Conservation (phyloP, 1,284 basidiomycete genomes). For the Cryptococcus hybrid region DNA sequence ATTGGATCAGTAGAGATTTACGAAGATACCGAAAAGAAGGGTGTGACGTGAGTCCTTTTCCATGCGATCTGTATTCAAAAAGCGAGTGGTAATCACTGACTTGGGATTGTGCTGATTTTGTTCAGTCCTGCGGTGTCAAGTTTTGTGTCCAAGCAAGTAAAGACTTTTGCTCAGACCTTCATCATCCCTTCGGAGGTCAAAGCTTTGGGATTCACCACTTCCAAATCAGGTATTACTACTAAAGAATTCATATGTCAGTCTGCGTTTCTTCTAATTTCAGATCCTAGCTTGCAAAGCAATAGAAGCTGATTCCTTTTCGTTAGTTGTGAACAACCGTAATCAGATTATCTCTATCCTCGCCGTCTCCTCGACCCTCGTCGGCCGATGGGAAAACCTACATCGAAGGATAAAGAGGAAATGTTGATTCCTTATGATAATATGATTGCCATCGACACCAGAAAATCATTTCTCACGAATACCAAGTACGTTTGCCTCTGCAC, state of each 20-base stretch:
- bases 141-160: slow-evolving; percentile 59
- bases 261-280: neutral
- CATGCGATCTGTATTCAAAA: neutral
- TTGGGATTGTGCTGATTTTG: slow-evolving; percentile 1
- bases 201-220: slow-evolving; percentile 70
- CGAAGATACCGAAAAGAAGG: slow-evolving; percentile 73
- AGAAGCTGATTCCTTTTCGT: neutral
- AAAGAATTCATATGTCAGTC: slow-evolving; percentile 79
- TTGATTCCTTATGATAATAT: slow-evolving; percentile 81
- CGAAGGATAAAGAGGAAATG: slow-evolving; percentile 78
- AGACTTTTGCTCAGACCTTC: slow-evolving; percentile 68
- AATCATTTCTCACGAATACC: slow-evolving; percentile 73
- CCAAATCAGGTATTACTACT: slow-evolving; percentile 81
- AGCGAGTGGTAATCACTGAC: neutral
- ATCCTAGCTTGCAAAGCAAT: too few relatives aligned
- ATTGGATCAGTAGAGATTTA: slow-evolving; percentile 83
- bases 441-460: slow-evolving; percentile 68
- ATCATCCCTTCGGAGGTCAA: slow-evolving; percentile 67
- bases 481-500: slow-evolving; percentile 23
- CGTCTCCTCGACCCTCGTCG: slow-evolving; percentile 79
- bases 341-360: slow-evolving; percentile 48
- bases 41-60: slow-evolving; percentile 57
- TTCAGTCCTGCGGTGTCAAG: slow-evolving; percentile 69
- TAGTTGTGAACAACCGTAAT: neutral
- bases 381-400: slow-evolving; percentile 72